Evolutionary conservation across 1,284 basidiomycete species (phyloP), one percentile per base, ranked within the genome.

Genomic region (Puccinia coronata): DNA sequence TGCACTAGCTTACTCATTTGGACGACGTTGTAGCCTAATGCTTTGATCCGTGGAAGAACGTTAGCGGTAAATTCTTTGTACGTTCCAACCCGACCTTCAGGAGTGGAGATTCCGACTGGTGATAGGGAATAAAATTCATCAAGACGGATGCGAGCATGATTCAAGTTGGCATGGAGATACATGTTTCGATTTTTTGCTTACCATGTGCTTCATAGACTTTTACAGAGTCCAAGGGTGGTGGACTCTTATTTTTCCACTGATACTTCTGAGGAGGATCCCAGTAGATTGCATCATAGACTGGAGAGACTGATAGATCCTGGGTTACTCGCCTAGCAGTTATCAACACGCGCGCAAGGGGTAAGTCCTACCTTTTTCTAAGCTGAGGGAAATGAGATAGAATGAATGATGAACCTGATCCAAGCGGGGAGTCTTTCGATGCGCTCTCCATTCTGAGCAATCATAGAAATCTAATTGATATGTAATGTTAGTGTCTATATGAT

Each of bases 131-230:
- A 25, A 39, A 11, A 23, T 28, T 39, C 41, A 49, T 57, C n/a
- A 16, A 70, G 47, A 36, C 67, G 12, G 25, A 71, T 41, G 39
- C n/a, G 20, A 31, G 31, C 9, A 34, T 41, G 31, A 20, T 47
- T 39, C 12, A 49, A 61, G 34, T 51, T 43, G 41, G 41, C 23
- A 36, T 23, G 34, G 61, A n/a, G 55, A 47, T n/a, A n/a, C 20
- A 36, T 36, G 63, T 5, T 6, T 12, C 11, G 25, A 39, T 41
- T 59, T 2, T 59, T 11, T 12, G 83, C 87, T 75, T 63, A 88
- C 88, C 88, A 85, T 99, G 96, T 0, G 96, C 96, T 86, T 99
- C 96, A 85, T 99, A 99, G 82, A 99, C 95, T 84, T 92, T 92
- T 78, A 93, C 87, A 73, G 84, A 83, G 47, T 91, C 90, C 39